Base-by-base conservation (phyloP, 1,284 basidiomycete genomes). In the Malassezia caprae region DNA sequence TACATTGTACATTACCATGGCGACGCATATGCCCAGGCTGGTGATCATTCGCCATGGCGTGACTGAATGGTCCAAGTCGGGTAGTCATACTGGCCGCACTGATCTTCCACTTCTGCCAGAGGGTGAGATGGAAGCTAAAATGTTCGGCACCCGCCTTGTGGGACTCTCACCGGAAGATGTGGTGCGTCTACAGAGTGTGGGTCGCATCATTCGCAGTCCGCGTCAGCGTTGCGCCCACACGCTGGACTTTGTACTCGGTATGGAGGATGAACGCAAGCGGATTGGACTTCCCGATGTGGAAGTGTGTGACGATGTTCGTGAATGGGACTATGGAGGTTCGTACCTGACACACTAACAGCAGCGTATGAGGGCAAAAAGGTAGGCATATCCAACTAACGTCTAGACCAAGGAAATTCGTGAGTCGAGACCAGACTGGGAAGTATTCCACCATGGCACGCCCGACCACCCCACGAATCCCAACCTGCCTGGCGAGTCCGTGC, bases 271-370 rank as follows among this genome's bases (percentile, higher is more conserved):
- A 17, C 51, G 58, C 4, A 45, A 62, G 24, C 51, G 59, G 10
- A 27, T 27, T 1, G 42, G 53, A 0, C 58, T 73, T 11, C 67
- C 67, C 0, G 27, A 43, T 19, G 57, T 64, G 0, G 59, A 65
- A 37, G 52, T 65, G 21, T 19, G 58, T 2, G 59, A 72, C 30
- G 66, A 73, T 19, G 65, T 68, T 44, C 59, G 69, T 19, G 72
- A 74, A 46, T 74, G 72, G 72, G 69, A 73, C 53, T 74, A 74
- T 49, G 72, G 72, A 26, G 68, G 49, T 57, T 41, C 44, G 49
- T 46, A 23, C 24, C 24, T n/a, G 23, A 8, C 26, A 24, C 4
- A 17, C 51, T 52, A 17, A 24, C 42, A 4, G 42, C 42, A 40
- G 40, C 66, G 1, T 72, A 69, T 56, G 70, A 74, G 31, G 71